Base-by-base conservation (phyloP, 2,329 filamentous ascomycete genomes). In the Rosellinia necatrix region DNA sequence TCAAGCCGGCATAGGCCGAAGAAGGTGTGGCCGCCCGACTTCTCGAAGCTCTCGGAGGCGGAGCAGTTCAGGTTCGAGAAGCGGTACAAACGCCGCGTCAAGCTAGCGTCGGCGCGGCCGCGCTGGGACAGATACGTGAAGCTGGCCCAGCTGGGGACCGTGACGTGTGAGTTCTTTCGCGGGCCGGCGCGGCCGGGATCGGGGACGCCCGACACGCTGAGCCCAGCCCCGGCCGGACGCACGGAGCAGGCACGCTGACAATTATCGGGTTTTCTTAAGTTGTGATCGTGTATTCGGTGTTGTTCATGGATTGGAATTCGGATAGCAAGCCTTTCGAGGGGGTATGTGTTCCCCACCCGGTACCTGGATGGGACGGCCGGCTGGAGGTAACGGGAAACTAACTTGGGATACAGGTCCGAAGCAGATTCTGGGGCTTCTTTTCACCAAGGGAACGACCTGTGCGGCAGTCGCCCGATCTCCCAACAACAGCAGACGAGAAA, bases 31-130 rank as follows among this genome's bases (percentile, higher is more conserved):
- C 90, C 90, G 54, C 90, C 90, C 10, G 86, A 92, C 72, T 89
- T 93, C 72, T 75, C 79, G 60, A 82, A 84, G 68, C 81, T 93
- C 56, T 84, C 84, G 32, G 75, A 79, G 42, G 88, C 89, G 71
- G 85, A 92, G 68, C 87, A 92, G 72, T 88, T 92, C 70, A 81
- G 85, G 38, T 87, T 91, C 65, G 90, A 93, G 77, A 86, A 89
- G 71, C 87, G 88, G 69, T 92, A 88, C 74, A 89, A 91, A 74
- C 81, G 90, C 49, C 81, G 90, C 50, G 73, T 88, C 22, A 79
- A 54, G 61, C 68, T 71, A 6, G 69, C 69, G n/a, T 66, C 68
- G 24, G 58, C 61, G 49, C 60, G 68, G 35, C 70, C 70, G 30
- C 61, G 68, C 12, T 67, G 68, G 73, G 63, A 70, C 49, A 63